Conservation (phyloP, 164 flowering plant species). For the Vitis vinifera region DNA sequence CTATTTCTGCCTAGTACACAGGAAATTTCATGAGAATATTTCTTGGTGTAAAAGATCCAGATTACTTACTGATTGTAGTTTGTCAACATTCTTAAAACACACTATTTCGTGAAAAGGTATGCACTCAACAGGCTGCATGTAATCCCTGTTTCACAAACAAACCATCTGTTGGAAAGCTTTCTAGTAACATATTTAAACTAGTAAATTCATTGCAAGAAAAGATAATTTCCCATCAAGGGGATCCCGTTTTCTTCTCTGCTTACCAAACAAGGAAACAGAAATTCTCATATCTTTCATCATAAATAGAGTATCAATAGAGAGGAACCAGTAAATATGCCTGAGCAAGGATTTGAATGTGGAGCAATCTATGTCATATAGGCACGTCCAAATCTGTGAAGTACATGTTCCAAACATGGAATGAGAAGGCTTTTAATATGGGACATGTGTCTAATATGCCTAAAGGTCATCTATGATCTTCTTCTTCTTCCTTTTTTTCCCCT, state of each 20-base stretch:
- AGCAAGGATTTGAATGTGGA: not conserved
- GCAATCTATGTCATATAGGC: too few species aligned
- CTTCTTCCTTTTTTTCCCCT: too few species aligned
- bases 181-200: not conserved
- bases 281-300: not conserved
- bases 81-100: slow-evolving; percentile 69
- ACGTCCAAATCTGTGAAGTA: too few species aligned
- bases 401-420: too few species aligned
- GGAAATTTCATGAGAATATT: not conserved
- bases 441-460: too few species aligned
- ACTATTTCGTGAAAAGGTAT: slow-evolving; percentile 68
- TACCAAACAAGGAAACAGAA: too few species aligned
- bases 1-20: not conserved
- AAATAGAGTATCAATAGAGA: not conserved
- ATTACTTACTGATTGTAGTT: slow-evolving; percentile 61
- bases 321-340: not conserved
- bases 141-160: slow-evolving; percentile 42
- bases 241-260: not conserved
- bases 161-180: slow-evolving; percentile 1
- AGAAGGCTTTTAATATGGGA: too few species aligned
- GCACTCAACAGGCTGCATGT: slow-evolving; percentile 68
- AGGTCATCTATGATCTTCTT: too few species aligned
- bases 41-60: not conserved
- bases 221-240: not conserved
- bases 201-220: not conserved